phyloP scores from a whole-genome alignment of 495 filamentous ascomycete species.

The Penicillium desertorum region DNA sequence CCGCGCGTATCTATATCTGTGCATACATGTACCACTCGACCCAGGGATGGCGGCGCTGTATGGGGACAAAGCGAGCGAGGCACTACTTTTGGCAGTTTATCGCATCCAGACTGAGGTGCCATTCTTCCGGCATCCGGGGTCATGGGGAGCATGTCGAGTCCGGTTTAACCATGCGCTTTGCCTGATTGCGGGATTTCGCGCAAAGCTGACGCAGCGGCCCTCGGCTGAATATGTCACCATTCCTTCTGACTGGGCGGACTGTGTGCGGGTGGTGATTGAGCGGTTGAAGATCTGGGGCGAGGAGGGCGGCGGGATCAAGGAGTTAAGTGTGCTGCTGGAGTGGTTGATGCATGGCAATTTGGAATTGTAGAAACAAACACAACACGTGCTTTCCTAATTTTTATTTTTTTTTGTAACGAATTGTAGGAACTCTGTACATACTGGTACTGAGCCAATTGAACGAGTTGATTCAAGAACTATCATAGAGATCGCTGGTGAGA shows the following conservation, averaged over 20 bases:
- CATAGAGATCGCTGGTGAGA: not conserved
- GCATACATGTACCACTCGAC: constrained; percentile 27
- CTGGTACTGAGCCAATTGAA: not conserved
- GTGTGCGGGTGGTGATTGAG: constrained; percentile 30
- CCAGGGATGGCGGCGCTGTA: constrained; percentile 21
- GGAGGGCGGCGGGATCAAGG: constrained; percentile 32
- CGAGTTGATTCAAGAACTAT: not conserved
- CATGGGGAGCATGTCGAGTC: constrained; percentile 34
- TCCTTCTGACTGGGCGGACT: constrained; percentile 26
- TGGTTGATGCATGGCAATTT: constrained; percentile 29
- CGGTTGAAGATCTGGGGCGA: constrained; percentile 31
- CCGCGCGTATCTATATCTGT: constrained; percentile 40
- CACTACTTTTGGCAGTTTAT: constrained; percentile 28
- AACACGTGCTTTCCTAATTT: too few relatives aligned
- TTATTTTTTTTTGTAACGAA: not conserved
- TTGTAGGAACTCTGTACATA: not conserved
- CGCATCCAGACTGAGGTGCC: constrained; percentile 31
- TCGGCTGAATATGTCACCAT: constrained; percentile 27
- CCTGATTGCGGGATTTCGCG: constrained; percentile 30
- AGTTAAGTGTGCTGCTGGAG: constrained; percentile 27
- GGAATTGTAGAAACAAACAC: constrained; percentile 10
- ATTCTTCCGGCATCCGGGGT: constrained; percentile 35
- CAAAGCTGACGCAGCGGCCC: constrained; percentile 23
- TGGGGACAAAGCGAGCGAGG: constrained; percentile 31
- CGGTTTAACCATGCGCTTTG: constrained; percentile 35